phyloP scores from a whole-genome alignment of 805 yeast genomes.

The Yarrowia yakushimensis region DNA sequence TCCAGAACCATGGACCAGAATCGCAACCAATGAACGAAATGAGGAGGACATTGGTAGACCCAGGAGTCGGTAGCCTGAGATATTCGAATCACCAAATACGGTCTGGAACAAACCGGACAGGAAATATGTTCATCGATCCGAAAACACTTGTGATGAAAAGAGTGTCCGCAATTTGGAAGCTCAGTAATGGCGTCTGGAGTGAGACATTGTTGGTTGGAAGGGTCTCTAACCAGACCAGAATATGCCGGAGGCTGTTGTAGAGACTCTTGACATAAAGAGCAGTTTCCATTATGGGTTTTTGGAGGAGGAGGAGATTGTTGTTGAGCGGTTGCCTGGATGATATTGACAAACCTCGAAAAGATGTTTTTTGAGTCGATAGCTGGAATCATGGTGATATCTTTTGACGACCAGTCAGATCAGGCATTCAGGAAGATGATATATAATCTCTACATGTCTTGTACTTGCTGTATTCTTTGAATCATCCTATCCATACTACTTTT shows the following conservation, averaged over 20 bases:
- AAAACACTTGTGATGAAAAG: neutral
- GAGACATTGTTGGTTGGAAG: neutral
- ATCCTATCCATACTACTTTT: too few species aligned
- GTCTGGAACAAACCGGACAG: neutral
- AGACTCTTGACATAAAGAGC: neutral
- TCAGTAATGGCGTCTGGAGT: neutral
- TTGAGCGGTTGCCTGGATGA: neutral
- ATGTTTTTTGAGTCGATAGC: neutral
- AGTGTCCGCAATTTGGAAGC: neutral
- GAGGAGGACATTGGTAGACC: conserved; percentile 14
- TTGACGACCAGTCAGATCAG: neutral
- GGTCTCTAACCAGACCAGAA: too few species aligned
- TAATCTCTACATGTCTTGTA: neutral
- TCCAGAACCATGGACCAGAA: neutral
- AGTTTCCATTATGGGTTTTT: neutral
- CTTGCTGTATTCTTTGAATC: too few species aligned
- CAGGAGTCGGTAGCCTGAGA: neutral
- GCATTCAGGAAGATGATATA: too few species aligned
- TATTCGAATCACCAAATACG: neutral
- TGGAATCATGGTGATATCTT: neutral
- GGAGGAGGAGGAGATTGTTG: neutral
- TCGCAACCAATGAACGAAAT: neutral
- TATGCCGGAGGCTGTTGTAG: neutral
- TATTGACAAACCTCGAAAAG: neutral
- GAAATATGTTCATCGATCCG: neutral